Base-by-base conservation (phyloP, 768 basidiomycete genomes). In the Tulasnella sp. region DNA sequence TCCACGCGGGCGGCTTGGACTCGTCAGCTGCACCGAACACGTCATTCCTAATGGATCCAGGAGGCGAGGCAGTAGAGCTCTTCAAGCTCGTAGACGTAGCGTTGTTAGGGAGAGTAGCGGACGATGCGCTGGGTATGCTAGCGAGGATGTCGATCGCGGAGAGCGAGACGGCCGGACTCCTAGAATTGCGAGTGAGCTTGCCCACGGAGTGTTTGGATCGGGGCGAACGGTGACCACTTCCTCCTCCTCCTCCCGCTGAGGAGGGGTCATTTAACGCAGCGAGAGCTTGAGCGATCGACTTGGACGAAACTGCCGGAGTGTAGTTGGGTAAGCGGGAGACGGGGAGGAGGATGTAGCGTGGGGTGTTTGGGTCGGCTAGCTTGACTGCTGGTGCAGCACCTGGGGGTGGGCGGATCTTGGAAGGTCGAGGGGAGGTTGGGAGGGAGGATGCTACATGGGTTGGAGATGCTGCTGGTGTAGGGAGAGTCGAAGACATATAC, bases 281-380 rank as follows among this genome's bases (percentile, higher is more conserved):
- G 12, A 74, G 54, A 15, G 58, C 73, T 40, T 52, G 45, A 19
- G 45, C 14, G 39, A 74, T 74, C 14, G 58, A 54, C 17, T 31
- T 52, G 3, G 69, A 76, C n/a, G 75, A 76, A 3, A 68, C 42
- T 9, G 64, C 19, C 3, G 58, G 75, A 9, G 52, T 76, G 29
- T 69, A 68, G 38, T 68, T 34, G 6, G 75, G 67, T 31, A 69
- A 67, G 1, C 75, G 75, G 9, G 75, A 76, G 12, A 54, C 69
- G n/a, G 78, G 78, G 19, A 78, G 37, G 38, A 78, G 77, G 40
- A 78, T n/a, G 29, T 77, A 45, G 17, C 77, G n/a, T 14, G 78
- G 78, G 69, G 78, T 78, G 36, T 34, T 42, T 34, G 68, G 78
- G 68, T 67, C 58, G 25, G 73, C 19, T 19, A 67, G 38, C 36